Base-by-base conservation (phyloP, 257 asterid genomes). In the Petunia secreta region DNA sequence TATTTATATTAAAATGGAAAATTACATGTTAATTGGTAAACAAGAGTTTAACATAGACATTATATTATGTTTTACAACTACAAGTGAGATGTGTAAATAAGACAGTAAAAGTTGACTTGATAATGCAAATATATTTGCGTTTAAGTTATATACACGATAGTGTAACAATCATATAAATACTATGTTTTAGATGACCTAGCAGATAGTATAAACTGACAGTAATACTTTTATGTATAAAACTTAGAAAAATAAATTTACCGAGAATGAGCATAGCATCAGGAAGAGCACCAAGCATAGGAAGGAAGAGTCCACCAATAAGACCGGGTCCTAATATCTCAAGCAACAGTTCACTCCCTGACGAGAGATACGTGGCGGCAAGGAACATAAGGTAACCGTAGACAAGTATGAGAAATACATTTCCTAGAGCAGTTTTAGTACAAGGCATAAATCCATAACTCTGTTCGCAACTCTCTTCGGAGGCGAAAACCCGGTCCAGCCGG, bases 241-340 rank as follows among this genome's bases (percentile, higher is more conserved):
- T 25, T 8, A 37, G 3, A 4, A 39, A 9, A 73, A 68, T 44
- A 53, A 4, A 15, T 16, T 5, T 89, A 94, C 98, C 97, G 5
- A 93, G 88, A 80, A 95, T 93, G 43, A 95, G 97, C 95, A 93
- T 86, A 50, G 98, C 98, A 78, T 95, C 98, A 1, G 99, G 99
- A 76, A 95, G 98, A 60, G 98, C 97, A 39, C 98, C 99, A 68
- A 95, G 98, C 0, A 92, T 80, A 15, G 98, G 99, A 16, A 95
- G 92, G 43, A 92, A 84, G 2, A 93, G 97, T 6, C 98, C 98
- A 41, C 98, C 99, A 54, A 95, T 86, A 4, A 93, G 80, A 9
- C 98, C 99, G 1, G 98, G 98, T 2, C 99, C 97, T 54, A 95
- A 91, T 68, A 95, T 92, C 89, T 91, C 91, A 40, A 95, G 94